Percentiles rank a stretch among this genome's conserved stretches.
Conservation (phyloP, 768 basidiomycete species). For the Tephrocybe sp. region DNA sequence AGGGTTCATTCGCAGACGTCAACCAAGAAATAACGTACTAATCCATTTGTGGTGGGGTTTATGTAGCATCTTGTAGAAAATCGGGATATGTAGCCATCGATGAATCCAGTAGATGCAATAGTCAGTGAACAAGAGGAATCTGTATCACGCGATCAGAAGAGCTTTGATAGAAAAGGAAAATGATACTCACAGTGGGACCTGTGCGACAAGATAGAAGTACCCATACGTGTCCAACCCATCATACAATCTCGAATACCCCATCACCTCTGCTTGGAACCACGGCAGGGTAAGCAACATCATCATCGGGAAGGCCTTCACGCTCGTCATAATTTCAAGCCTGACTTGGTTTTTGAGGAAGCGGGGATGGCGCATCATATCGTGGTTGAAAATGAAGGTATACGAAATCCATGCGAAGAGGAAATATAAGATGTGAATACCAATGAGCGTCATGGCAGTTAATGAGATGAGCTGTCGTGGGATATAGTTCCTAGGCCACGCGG, state of each 20-base stretch:
- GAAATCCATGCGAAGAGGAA: slow-evolving; percentile 85
- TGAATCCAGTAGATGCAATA: slow-evolving; percentile 98
- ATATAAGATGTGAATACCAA: slow-evolving; percentile 85
- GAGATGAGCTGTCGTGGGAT: slow-evolving; percentile 77
- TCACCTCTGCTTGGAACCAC: slow-evolving; percentile 91
- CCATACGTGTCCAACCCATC: slow-evolving; percentile 79
- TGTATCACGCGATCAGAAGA: slow-evolving; percentile 19
- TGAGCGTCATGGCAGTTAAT: slow-evolving; percentile 63
- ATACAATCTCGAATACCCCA: slow-evolving; percentile 81
- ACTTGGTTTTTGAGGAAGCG: slow-evolving; percentile 90
- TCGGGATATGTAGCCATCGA: slow-evolving; percentile 80
- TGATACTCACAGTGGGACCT: slow-evolving; percentile 59
- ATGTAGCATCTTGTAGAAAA: slow-evolving; percentile 86
- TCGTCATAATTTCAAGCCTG: slow-evolving; percentile 70
- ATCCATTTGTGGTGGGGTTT: slow-evolving; percentile 99
- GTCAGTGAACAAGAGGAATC: slow-evolving; percentile 87
- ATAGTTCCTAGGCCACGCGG: slow-evolving; percentile 86
- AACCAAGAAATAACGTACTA: slow-evolving; percentile 50
- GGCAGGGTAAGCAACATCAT: slow-evolving; percentile 88
- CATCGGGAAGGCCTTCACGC: slow-evolving; percentile 73
- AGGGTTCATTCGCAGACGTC: not conserved
- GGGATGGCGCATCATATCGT: slow-evolving; percentile 93
- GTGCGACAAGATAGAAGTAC: slow-evolving; percentile 65
- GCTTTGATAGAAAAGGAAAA: not conserved
- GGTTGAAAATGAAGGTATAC: slow-evolving; percentile 88